Evolutionary conservation across 2,329 filamentous ascomycete genomes (phyloP), one percentile per base, ranked within the genome.

Genomic region (Neofusicoccum parvum): DNA sequence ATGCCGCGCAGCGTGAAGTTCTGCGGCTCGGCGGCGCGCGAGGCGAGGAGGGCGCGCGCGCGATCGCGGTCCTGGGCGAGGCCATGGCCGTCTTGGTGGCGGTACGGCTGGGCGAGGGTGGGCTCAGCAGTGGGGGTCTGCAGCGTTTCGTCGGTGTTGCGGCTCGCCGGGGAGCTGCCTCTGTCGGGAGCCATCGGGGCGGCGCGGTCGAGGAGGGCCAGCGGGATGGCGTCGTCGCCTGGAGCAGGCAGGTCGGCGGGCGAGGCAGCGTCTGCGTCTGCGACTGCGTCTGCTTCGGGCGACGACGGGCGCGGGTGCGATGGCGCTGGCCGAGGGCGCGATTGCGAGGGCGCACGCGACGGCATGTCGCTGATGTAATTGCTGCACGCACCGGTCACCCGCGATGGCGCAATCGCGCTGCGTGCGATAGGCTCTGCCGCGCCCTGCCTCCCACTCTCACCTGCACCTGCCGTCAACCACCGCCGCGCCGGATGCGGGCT

Each of bases 1-100:
- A 98, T 84, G 59, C 92, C 92, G 65, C 95, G 90, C 32, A 90
- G 66, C 0, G 95, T 98, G 80, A 99, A 97, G 80, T 92, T 93
- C 53, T 86, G 86, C 5, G 81, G 80, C 67, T 83, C 76, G 23
- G 65, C 39, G 10, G 65, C 65, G 23, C 65, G 65, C 23, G 62
- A 59, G 9, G 69, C 67, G n/a, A 72, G 68, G 12, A 65, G 43
- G 34, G 60, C 37, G n/a, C 66, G 68, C 15, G 65, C 62, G 15
- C 67, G 63, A 23, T 58, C 43, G n/a, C 36, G 51, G 39, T 50
- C 23, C 14, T 48, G 41, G 32, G 11, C 32, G 9, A 56, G 36
- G 37, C 37, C 5, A 17, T 43, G 10, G 56, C 60, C 32, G 56
- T 63, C 60, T 39, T 34, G 46, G 43, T 58, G 48, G 62, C 15